Evolutionary conservation across 2,329 filamentous ascomycete species (phyloP), one percentile per base, ranked within the genome.

Genomic region (Aureobasidium lini): DNA sequence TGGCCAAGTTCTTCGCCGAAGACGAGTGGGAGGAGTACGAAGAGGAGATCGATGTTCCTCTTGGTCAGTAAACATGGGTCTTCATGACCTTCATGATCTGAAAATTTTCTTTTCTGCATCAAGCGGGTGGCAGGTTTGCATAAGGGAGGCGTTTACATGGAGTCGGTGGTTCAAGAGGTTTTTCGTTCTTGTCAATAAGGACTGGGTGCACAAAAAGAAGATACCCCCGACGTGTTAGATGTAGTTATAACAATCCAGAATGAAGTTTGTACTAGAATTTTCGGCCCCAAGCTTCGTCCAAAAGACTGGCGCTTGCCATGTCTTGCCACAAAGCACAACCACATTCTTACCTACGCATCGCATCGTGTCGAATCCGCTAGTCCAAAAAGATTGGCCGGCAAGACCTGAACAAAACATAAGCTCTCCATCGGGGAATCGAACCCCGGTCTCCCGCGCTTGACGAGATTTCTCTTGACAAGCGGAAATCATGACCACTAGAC

Each of bases 11-110:
- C 71, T 90, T 87, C 69, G 83, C 82, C 43, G 28, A 39, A n/a
- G 82, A 87, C 44, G 87, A 90, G 67, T 90, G 84, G 66, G 88
- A 91, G 64, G 88, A 91, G 69, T 85, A 87, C 66, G 85, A 88
- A 68, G 78, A 89, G 43, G 90, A 95, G 68, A 84, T 91, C 28
- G 90, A 95, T 61, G 59, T 61, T 7, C 43, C 59, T 44, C 16
- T 59, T 6, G 56, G 36, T 29, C 18, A 59, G 32, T 52, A 11
- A 53, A 28, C 48, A n/a, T 16, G 3, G 46, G 15, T 37, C 10
- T 8, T n/a, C 31, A 37, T 8, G n/a, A 48, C 4, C 34, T 52
- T 36, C 18, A 32, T 29, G 28, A 16, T 49, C 3, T 23, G 32
- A 11, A 32, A 15, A 18, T 15, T 37, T 53, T 53, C 36, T 36